These are phyloP conservation scores for Fragaria vesca DNA, from an alignment of 306 rosid species.

Conservation along the genomic window DNA sequence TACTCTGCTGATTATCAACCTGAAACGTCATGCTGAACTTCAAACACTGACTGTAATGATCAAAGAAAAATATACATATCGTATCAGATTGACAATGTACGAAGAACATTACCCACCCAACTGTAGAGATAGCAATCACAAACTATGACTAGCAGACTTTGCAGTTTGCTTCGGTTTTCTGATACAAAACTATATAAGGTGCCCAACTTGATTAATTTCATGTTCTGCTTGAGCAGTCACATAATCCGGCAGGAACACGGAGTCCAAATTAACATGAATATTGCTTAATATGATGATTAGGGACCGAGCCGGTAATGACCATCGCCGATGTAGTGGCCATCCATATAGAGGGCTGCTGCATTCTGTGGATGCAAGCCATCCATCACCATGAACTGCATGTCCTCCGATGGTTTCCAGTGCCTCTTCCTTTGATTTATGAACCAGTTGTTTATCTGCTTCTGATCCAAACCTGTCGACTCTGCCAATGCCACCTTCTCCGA, in stretches of 20 bases:
- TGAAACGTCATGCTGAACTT: neutral
- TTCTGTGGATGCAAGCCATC: conserved; percentile 83
- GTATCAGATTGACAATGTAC: neutral
- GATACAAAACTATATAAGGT: neutral
- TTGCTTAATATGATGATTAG: conserved; percentile 17
- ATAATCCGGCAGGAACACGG: neutral
- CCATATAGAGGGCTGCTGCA: conserved; percentile 73
- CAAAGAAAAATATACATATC: conserved; percentile 7
- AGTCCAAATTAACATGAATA: neutral
- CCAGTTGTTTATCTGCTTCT: conserved; percentile 96
- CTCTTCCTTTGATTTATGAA: conserved; percentile 98
- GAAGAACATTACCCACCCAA: conserved; percentile 7
- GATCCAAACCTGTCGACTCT: conserved; percentile 94
- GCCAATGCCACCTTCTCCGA: conserved; percentile 97
- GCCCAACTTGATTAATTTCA: neutral
- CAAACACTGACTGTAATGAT: neutral
- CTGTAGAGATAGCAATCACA: neutral
- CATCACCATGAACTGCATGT: conserved; percentile 98
- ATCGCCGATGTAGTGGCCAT: conserved; percentile 68
- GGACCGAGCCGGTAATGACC: conserved; percentile 91
- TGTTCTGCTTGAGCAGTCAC: conserved; percentile 2
- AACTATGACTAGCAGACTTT: neutral
- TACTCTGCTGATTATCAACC: neutral
- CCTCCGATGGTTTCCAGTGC: conserved; percentile 99
- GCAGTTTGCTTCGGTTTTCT: conserved; percentile 14